phyloP scores from a whole-genome alignment of 2,329 filamentous ascomycete species.

The Aspergillus ustus region DNA sequence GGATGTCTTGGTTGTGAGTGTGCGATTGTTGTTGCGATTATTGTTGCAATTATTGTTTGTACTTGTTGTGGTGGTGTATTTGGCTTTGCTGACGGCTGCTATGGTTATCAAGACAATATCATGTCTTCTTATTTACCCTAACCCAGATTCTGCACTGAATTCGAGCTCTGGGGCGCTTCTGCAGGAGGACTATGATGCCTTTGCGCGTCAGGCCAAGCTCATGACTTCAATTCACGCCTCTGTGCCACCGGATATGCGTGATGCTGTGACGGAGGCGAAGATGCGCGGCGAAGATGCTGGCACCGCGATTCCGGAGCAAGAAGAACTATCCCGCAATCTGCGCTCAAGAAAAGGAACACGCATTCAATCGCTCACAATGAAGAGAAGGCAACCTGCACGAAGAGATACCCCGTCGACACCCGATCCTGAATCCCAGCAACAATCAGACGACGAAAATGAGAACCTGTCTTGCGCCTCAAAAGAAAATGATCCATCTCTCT shows the following conservation, averaged over 20 bases:
- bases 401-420: constrained; percentile 6
- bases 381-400: constrained; percentile 27
- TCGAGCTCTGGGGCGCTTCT: constrained; percentile 63
- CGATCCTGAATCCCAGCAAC: constrained; percentile 26
- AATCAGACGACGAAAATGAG: constrained; percentile 34
- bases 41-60: too few relatives aligned
- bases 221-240: constrained; percentile 67
- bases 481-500: constrained; percentile 54
- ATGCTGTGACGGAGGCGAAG: constrained; percentile 58
- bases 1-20: constrained; percentile 59
- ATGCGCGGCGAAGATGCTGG: constrained; percentile 56
- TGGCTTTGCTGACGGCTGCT: neutral
- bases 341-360: constrained; percentile 22
- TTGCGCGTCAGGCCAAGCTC: constrained; percentile 60
- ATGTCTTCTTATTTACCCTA: constrained; percentile 67
- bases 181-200: constrained; percentile 63
- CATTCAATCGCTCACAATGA: constrained; percentile 36
- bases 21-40: too few relatives aligned
- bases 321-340: constrained; percentile 26
- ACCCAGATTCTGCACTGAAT: constrained; percentile 67
- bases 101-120: constrained; percentile 56
- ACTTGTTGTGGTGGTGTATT: neutral
- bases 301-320: constrained; percentile 31
- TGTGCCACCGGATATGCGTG: constrained; percentile 52
- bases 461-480: constrained; percentile 45